Evolutionary conservation across 495 filamentous ascomycete species (phyloP), one percentile per base, ranked within the genome.

Genomic region (Neurospora africana): DNA sequence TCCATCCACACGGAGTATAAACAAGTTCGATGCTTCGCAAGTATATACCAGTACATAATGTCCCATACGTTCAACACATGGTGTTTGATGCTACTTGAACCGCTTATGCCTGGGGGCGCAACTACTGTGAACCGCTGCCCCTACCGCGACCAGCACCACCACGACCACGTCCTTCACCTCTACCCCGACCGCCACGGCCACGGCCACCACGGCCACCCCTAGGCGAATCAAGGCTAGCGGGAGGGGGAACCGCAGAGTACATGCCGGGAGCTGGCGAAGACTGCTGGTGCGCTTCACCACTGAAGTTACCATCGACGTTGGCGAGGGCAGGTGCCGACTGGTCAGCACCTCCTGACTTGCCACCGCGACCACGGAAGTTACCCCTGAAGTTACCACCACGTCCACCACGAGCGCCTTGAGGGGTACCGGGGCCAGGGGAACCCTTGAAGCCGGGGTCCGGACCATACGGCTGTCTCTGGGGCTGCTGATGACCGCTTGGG

Each of bases 211-310:
- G 83, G 67, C 89, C 83, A 69, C 87, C 81, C n/a, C 89, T 81
- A 30, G 82, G 80, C 17, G 80, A 69, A 73, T 94, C 87, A 39
- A 95, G 75, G 41, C 74, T 87, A 36, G 91, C 80, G 0, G 95
- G 95, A 6, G 95, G 95, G 5, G 95, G 93, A 10, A 95, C 92
- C 69, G 88, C 88, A 40, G 85, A 84, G 76, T 95, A 97, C 80
- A 88, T 30, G 27, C 73, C 72, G 65, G 73, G 71, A 27, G 61
- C 73, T 35, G 73, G 71, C 13, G 72, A 69, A 40, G 76, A 7
- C 53, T 65, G 70, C 37, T 75, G 75, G 23, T 61, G 53, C 23
- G 38, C 36, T 35, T 33, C 58, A 37, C 10, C 41, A 15, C 23
- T 13, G 65, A 19, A 69, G 38, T 69, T 72, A 13, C 72, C 73